Percentiles rank a stretch among this genome's conserved stretches.
Evolutionary conservation across 2,329 filamentous ascomycete species (phyloP).

Genomic region (Cladobotryum protrusum): DNA sequence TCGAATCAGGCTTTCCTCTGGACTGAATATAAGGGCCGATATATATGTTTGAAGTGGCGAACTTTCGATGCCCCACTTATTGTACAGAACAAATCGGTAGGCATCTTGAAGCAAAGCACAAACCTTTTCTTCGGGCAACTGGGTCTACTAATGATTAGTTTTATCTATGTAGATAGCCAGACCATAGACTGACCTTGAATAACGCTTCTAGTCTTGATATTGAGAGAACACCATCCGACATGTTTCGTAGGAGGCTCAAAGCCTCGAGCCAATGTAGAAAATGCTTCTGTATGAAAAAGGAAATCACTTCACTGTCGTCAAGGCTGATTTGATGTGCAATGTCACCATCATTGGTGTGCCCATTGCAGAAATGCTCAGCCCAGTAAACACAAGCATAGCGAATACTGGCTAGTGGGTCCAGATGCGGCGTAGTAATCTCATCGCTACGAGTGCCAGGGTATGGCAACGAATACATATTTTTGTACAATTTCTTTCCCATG

Average conservation of each 20-base stretch:
- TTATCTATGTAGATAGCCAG: too few relatives aligned
- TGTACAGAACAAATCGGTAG: neutral
- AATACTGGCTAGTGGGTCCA: neutral
- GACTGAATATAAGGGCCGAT: too few relatives aligned
- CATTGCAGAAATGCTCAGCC: conserved; percentile 15
- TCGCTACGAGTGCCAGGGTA: neutral
- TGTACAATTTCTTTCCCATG: conserved; percentile 23
- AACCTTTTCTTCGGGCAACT: too few relatives aligned
- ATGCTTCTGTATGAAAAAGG: neutral
- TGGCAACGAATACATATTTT: conserved; percentile 30
- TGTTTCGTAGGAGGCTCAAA: neutral
- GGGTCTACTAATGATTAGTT: neutral
- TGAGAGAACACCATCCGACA: too few relatives aligned
- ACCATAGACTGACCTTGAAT: too few relatives aligned
- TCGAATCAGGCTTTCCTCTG: too few relatives aligned
- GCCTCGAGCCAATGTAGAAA: conserved; percentile 5
- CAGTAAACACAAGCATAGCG: conserved; percentile 17
- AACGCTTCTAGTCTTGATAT: too few relatives aligned
- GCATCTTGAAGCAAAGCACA: conserved; percentile 4
- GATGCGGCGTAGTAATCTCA: conserved; percentile 9
- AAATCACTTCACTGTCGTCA: neutral
- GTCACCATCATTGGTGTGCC: conserved; percentile 3
- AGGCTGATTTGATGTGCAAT: conserved; percentile 40
- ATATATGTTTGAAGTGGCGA: too few relatives aligned
- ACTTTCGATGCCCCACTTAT: too few relatives aligned